Base-by-base conservation (phyloP, 108 stramenopile genomes). In the Cyclotella kingstonii region DNA sequence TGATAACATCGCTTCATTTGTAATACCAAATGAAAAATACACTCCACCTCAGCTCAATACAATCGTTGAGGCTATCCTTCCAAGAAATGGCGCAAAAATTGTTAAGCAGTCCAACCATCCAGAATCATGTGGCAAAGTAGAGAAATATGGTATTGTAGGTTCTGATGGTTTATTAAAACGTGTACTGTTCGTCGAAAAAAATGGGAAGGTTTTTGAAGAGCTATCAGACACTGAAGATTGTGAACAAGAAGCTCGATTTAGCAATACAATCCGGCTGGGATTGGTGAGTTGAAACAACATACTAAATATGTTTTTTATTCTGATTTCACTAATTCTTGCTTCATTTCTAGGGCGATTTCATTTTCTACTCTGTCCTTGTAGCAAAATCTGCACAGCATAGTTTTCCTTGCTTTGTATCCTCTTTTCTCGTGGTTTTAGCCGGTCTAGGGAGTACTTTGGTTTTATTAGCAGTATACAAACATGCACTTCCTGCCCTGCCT, bases 291-390 rank as follows among this genome's bases (percentile, higher is more conserved):
- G 5, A 11, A n/a, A n/a, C n/a, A n/a, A n/a, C n/a, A n/a, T n/a
- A n/a, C n/a, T n/a, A n/a, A n/a, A n/a, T n/a, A n/a, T n/a, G n/a
- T n/a, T n/a, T n/a, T n/a, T n/a, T n/a, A n/a, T n/a, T n/a, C n/a
- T n/a, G n/a, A n/a, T n/a, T n/a, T n/a, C n/a, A n/a, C n/a, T n/a
- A n/a, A n/a, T n/a, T 57, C 29, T 56, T 31, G n/a, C 8, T 57
- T 9, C 17, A 9, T 42, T 12, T 38, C 22, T 19, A 41, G 56
- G 96, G 96, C 30, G 97, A 98, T 73, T 98, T 98, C 54, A 96
- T 98, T 19, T 98, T 98, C 52, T 98, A 98, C 76, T 84, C 82
- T 54, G 97, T 98, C 21, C 70, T 98, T 36, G 94, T 96, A 11
- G 85, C 87, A 23, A 94, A 95, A 69, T 95, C 97, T 5, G 93